Conservation (phyloP, 73 alveolate genomes). For the Stentor coeruleus region DNA sequence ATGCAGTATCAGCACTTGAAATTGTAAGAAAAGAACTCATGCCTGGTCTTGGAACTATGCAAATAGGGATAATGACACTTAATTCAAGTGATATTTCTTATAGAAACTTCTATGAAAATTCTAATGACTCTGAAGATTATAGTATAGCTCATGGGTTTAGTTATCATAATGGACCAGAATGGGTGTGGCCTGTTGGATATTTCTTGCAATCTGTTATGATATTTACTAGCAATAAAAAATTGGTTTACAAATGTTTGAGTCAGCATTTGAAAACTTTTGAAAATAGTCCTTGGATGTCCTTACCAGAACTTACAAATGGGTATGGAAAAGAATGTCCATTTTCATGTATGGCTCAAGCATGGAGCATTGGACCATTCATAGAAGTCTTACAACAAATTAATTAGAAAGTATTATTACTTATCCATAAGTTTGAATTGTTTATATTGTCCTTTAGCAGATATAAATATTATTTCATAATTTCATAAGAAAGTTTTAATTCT, state of each 20-base stretch:
- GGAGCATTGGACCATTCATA: slow-evolving; percentile 49
- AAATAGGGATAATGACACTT: slow-evolving; percentile 40
- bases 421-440: no score
- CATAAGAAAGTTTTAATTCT: no score
- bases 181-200: slow-evolving; percentile 61
- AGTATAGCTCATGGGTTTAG: slow-evolving; percentile 54
- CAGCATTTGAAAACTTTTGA: slow-evolving; percentile 30
- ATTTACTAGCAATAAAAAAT: slow-evolving; percentile 11
- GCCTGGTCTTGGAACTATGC: slow-evolving; percentile 18
- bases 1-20: slow-evolving; percentile 67
- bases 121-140: slow-evolving; percentile 35
- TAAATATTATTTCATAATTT: no score
- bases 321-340: slow-evolving; percentile 43
- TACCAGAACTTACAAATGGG: slow-evolving; percentile 55
- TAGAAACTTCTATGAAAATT: slow-evolving; percentile 43
- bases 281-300: slow-evolving; percentile 27
- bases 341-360: slow-evolving; percentile 53
- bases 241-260: slow-evolving; percentile 30
- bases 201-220: slow-evolving; percentile 34
- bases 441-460: no score
- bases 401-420: no score
- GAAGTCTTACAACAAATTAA: no score
- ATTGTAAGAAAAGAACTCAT: slow-evolving; percentile 32
- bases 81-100: slow-evolving; percentile 30
- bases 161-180: slow-evolving; percentile 66